Percentiles rank a stretch among this genome's conserved stretches.
Evolutionary conservation across 108 stramenopile species (phyloP).

Genomic region (Aureococcus anophagefferens): DNA sequence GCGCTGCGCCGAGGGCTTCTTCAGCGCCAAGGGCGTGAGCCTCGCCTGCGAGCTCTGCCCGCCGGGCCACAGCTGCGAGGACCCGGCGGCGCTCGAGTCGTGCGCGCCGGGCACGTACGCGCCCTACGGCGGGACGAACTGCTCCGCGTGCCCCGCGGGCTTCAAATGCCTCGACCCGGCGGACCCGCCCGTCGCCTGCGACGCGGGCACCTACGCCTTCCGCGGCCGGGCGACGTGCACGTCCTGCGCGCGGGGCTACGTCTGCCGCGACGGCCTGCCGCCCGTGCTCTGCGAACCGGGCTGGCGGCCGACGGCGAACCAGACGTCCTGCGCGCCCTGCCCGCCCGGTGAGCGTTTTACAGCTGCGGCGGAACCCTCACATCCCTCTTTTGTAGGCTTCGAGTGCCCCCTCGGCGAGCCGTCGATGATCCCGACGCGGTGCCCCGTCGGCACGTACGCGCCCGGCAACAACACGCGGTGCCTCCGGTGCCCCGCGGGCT

Average conservation of each 20-base stretch:
- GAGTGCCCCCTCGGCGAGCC: conserved; percentile 20
- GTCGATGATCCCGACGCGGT: conserved; percentile 1
- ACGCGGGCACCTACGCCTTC: conserved; percentile 20
- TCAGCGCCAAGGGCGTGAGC: not conserved
- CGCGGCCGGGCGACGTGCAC: conserved; percentile 19
- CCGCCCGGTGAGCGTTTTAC: too few species aligned
- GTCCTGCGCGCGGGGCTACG: conserved; percentile 22
- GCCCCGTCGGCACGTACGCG: conserved; percentile 20
- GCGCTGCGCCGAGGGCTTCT: too few species aligned
- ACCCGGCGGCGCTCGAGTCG: not conserved
- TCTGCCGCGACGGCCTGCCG: too few species aligned
- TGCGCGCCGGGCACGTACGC: conserved; percentile 38
- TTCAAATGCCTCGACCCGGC: conserved; percentile 2
- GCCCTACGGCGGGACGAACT: conserved; percentile 18
- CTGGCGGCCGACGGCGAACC: too few species aligned
- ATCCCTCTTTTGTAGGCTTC: too few species aligned
- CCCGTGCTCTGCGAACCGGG: too few species aligned
- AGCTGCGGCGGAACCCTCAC: too few species aligned
- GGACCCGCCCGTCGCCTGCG: conserved; percentile 4
- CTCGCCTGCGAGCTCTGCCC: conserved; percentile 30
- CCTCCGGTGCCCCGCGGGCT: conserved; percentile 6
- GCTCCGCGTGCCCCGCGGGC: conserved; percentile 36
- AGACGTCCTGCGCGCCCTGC: too few species aligned
- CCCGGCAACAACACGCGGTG: conserved; percentile 12
- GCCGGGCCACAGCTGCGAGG: conserved; percentile 20